Conservation (phyloP, 257 asterid genomes). For the Solanum peruvianum region DNA sequence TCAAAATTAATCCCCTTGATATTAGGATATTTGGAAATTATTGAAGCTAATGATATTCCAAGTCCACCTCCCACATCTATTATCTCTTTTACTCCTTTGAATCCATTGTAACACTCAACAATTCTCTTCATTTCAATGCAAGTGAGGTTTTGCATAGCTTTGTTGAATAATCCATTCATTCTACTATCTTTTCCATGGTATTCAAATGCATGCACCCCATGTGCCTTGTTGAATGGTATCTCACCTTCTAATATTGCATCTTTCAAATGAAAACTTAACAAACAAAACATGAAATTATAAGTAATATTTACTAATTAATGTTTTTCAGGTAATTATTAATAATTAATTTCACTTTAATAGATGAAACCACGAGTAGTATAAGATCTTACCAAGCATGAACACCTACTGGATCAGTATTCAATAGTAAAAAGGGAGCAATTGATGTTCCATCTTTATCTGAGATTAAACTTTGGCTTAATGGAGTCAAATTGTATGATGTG, state of each 20-base stretch:
- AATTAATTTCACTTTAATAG: too few species aligned
- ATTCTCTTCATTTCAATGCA: background rate
- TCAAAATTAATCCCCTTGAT: constrained; percentile 3
- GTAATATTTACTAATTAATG: too few species aligned
- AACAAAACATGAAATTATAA: background rate
- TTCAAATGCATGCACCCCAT: constrained; percentile 5
- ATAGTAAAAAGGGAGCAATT: background rate
- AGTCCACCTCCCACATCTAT: constrained; percentile 24
- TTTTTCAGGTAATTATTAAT: too few species aligned
- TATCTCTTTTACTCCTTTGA: constrained; percentile 3
- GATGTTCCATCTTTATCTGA: background rate
- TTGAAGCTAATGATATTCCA: background rate
- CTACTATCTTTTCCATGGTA: constrained; percentile 1
- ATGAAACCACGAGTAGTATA: too few species aligned
- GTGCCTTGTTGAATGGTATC: background rate
- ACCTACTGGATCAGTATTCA: background rate
- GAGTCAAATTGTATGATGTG: background rate
- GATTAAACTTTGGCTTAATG: background rate
- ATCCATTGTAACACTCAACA: constrained; percentile 9
- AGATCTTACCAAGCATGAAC: background rate
- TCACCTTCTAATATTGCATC: constrained; percentile 5
- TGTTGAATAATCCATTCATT: constrained; percentile 3
- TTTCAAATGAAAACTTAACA: background rate
- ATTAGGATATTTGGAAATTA: background rate
- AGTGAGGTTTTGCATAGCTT: constrained; percentile 1